Percentiles rank a stretch among this genome's conserved stretches.
Conservation (phyloP, 208 protist species). For the Trypanosoma rangeli region DNA sequence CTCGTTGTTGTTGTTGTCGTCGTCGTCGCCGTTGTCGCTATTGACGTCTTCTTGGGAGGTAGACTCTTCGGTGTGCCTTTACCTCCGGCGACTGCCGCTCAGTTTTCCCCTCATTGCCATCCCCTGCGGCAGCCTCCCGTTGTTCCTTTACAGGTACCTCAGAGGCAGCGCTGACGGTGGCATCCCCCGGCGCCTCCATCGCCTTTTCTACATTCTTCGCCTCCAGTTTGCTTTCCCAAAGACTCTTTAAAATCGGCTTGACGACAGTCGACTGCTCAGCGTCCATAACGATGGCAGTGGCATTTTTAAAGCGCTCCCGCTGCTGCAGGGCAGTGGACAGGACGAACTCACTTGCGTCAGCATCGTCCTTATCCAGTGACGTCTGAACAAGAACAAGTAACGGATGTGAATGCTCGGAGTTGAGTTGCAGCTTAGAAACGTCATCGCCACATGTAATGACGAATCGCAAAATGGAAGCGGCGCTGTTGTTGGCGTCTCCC, state of each 20-base stretch:
- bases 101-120: background rate
- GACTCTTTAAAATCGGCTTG: background rate
- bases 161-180: background rate
- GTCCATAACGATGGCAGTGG: constrained; percentile 17
- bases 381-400: constrained; percentile 22
- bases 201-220: constrained; percentile 1
- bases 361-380: constrained; percentile 24
- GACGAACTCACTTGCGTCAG: constrained; percentile 22
- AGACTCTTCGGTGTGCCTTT: background rate
- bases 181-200: background rate
- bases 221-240: background rate
- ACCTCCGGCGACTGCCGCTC: background rate
- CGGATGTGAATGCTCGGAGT: background rate
- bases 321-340: constrained; percentile 11
- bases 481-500: background rate
- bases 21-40: background rate
- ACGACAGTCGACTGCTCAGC: constrained; percentile 2
- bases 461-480: constrained; percentile 12
- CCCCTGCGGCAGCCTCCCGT: background rate
- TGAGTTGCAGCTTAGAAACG: constrained; percentile 3
- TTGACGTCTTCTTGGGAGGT: background rate
- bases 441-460: constrained; percentile 5
- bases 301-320: constrained; percentile 16
- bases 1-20: background rate
- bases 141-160: background rate